These are phyloP conservation scores for Ganoderma lingzhi DNA, from an alignment of 1,284 basidiomycete genomes.

Conservation along the genomic window DNA sequence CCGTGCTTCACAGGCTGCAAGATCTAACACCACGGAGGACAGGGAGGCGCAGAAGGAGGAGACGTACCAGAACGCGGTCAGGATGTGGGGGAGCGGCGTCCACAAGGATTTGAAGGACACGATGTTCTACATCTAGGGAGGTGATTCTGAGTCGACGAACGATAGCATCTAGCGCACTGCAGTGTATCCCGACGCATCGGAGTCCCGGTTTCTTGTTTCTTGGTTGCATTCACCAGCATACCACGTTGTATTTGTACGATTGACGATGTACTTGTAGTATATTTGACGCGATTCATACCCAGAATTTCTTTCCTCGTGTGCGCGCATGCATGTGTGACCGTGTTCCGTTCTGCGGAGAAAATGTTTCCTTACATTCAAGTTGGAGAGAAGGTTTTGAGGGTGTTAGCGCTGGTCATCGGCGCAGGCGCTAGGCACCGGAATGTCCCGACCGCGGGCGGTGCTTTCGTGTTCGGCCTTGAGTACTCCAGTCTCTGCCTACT, in stretches of 20 bases:
- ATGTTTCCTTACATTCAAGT: no score
- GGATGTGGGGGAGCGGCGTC: constrained; percentile 70
- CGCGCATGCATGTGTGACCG: no score
- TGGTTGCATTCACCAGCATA: not conserved
- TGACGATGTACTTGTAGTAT: not conserved
- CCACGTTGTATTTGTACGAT: not conserved
- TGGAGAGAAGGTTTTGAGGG: no score
- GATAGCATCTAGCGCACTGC: not conserved
- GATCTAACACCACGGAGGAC: constrained; percentile 50
- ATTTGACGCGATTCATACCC: no score
- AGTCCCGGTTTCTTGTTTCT: not conserved
- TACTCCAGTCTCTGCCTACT: no score
- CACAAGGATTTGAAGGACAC: constrained; percentile 62
- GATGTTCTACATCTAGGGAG: constrained; percentile 76
- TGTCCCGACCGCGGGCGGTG: no score
- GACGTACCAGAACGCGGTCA: constrained; percentile 60
- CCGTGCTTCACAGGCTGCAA: constrained; percentile 29
- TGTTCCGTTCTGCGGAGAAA: no score
- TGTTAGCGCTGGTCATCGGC: no score
- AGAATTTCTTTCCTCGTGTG: no score
- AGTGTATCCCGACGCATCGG: not conserved
- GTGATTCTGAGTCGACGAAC: not conserved
- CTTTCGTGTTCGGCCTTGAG: no score
- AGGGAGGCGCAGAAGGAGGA: constrained; percentile 48
- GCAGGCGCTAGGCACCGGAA: no score